Evolutionary conservation across 169 alveolate species (phyloP), one percentile per base, ranked within the genome.

Genomic region (Plasmodium fragile): DNA sequence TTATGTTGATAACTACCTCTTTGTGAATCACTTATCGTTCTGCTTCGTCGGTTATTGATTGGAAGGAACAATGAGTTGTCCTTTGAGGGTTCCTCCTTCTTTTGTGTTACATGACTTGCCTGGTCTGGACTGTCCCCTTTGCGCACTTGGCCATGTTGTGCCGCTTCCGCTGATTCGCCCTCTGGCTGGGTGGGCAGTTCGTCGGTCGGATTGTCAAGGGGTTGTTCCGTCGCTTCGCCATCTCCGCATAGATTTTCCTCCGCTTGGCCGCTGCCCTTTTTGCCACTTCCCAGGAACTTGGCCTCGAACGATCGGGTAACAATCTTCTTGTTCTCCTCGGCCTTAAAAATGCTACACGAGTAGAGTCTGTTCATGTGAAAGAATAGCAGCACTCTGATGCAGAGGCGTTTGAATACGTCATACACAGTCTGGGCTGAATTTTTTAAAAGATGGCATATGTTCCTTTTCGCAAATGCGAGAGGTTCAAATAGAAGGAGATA

Each of bases 361-460:
- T 85, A 85, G 30, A 85, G 55, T 34, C 65, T 69, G 41, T 85
- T 73, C n/a, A 85, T 85, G 79, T 85, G 70, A 52, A 85, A 73
- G 79, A 85, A 85, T 7, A 73, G 84, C 3, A 73, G 18, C 18
- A 85, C 65, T 28, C 79, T 85, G 41, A 85, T 85, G 45, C 52
- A 75, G 25, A 85, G 18, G 39, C 32, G 2, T 2, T 34, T 52
- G 18, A 73, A 73, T 13, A 72, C 30, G 13, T 25, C n/a, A 25
- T 75, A 32, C 5, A 85, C 6, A 49, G 36, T 45, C 28, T 72
- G 36, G n/a, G 13, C 25, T 36, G 49, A 28, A 32, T 32, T 69
- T 70, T 65, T 70, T 41, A 82, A 36, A 82, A 36, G 3, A 28
- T 75, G 4, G 16, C 32, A 85, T 36, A 75, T 73, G 18, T 45